Conservation (phyloP, 768 basidiomycete genomes). For the Sporobolomyces phaffii region DNA sequence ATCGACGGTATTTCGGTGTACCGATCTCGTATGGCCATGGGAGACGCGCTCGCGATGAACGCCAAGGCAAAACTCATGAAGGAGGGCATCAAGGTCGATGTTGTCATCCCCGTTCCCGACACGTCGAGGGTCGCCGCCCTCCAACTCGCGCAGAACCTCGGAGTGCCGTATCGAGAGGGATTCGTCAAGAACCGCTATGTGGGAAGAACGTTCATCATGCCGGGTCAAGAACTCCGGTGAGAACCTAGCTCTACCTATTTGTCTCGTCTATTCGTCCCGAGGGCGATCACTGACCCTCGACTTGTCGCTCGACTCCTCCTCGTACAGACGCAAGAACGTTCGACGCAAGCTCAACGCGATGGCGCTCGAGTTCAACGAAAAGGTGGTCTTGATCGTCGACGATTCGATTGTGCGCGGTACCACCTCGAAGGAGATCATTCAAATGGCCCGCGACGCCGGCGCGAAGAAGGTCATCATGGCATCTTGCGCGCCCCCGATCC, state of each 20-base stretch:
- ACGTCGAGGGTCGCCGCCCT: conserved; percentile 93
- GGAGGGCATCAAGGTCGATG: conserved; percentile 71
- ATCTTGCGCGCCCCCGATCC: conserved; percentile 93
- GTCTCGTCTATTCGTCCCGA: conserved; percentile 47
- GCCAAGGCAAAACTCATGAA: conserved; percentile 66
- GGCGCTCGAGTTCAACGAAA: conserved; percentile 88
- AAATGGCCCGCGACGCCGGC: conserved; percentile 98
- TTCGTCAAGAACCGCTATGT: conserved; percentile 99
- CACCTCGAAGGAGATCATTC: conserved; percentile 95
- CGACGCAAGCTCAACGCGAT: conserved; percentile 93
- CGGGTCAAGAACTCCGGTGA: conserved; percentile 89
- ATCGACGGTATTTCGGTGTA: conserved; percentile 96
- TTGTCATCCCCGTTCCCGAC: conserved; percentile 97
- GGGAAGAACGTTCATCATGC: conserved; percentile 98
- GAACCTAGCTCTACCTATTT: conserved; percentile 1
- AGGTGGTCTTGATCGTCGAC: conserved; percentile 91
- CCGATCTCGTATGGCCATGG: conserved; percentile 98
- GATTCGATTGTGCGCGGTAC: conserved; percentile 98
- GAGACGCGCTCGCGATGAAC: conserved; percentile 83
- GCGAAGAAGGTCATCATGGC: conserved; percentile 93
- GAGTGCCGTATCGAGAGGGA: conserved; percentile 90
- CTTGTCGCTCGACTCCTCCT: conserved; percentile 55
- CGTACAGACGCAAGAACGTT: conserved; percentile 77
- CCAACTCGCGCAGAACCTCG: conserved; percentile 83
- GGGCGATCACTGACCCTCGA: not conserved